Evolutionary conservation across 1,284 basidiomycete species (phyloP).

Genomic region (Amylostereum areolatum): DNA sequence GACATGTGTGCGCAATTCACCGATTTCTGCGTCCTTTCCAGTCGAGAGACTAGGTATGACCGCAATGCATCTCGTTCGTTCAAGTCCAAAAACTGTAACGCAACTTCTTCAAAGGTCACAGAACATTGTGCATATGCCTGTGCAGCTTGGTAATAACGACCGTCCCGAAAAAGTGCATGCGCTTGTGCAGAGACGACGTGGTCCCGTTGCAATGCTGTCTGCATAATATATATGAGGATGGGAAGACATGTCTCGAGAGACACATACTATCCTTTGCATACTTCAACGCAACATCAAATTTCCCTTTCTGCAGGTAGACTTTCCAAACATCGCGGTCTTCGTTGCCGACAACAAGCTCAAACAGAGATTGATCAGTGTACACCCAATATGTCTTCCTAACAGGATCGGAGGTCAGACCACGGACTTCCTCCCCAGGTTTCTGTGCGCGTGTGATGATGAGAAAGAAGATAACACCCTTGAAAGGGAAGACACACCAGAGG

Average conservation of each 20-base stretch:
- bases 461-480: background rate
- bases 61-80: slow-evolving; percentile 91
- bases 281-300: slow-evolving; percentile 73
- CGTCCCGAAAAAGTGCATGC: slow-evolving; percentile 76
- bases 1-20: slow-evolving; percentile 35
- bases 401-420: slow-evolving; percentile 77
- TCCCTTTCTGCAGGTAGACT: slow-evolving; percentile 76
- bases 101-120: slow-evolving; percentile 88
- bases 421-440: slow-evolving; percentile 70
- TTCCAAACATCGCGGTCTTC: slow-evolving; percentile 96
- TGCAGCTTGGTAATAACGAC: slow-evolving; percentile 86
- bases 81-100: slow-evolving; percentile 85
- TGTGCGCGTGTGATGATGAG: slow-evolving; percentile 22
- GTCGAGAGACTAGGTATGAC: slow-evolving; percentile 83
- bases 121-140: slow-evolving; percentile 89
- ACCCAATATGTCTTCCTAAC: slow-evolving; percentile 92
- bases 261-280: slow-evolving; percentile 68
- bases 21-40: slow-evolving; percentile 77
- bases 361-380: slow-evolving; percentile 85
- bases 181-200: slow-evolving; percentile 83
- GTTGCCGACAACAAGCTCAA: slow-evolving; percentile 82
- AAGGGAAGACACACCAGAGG: slow-evolving; percentile 55
- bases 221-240: slow-evolving; percentile 6
- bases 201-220: slow-evolving; percentile 85
- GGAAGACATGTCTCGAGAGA: background rate